A percentile compares a stretch with the other conserved stretches of the same genome.
Evolutionary conservation across 768 basidiomycete genomes (phyloP).

Genomic region (Russula brevipes): DNA sequence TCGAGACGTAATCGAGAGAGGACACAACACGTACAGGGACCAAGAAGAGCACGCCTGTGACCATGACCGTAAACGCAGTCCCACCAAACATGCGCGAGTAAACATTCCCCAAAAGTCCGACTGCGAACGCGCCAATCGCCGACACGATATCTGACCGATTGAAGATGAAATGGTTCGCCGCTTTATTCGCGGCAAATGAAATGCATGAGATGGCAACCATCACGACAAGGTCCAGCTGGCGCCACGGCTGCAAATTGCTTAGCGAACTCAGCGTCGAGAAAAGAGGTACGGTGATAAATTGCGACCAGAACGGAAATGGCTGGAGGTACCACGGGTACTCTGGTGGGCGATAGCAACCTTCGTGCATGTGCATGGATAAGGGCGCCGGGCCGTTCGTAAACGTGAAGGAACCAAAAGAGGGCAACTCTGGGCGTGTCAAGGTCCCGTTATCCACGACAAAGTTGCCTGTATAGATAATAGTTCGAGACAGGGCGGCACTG

Average conservation of each 20-base stretch:
- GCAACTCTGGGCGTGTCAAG: slow-evolving; percentile 36
- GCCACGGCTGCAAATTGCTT: slow-evolving; percentile 71
- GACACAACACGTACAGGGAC: slow-evolving; percentile 60
- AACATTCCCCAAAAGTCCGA: slow-evolving; percentile 71
- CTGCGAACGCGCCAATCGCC: slow-evolving; percentile 79
- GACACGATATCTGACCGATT: slow-evolving; percentile 80
- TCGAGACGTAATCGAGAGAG: background rate
- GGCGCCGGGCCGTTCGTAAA: slow-evolving; percentile 53
- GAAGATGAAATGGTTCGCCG: slow-evolving; percentile 81
- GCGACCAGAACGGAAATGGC: slow-evolving; percentile 73
- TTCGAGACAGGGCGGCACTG: slow-evolving; percentile 46
- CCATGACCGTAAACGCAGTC: slow-evolving; percentile 88
- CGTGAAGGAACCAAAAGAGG: slow-evolving; percentile 57
- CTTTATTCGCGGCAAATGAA: slow-evolving; percentile 73
- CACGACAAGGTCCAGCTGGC: slow-evolving; percentile 64
- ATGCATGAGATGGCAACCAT: slow-evolving; percentile 84
- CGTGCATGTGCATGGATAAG: slow-evolving; percentile 43
- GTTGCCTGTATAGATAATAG: slow-evolving; percentile 54
- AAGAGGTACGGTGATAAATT: slow-evolving; percentile 68
- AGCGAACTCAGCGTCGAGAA: slow-evolving; percentile 71
- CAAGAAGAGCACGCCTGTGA: slow-evolving; percentile 80
- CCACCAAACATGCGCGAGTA: slow-evolving; percentile 81
- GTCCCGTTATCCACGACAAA: slow-evolving; percentile 60
- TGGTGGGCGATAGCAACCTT: slow-evolving; percentile 67
- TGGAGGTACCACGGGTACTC: slow-evolving; percentile 73